Evolutionary conservation across 345 rosid genomes (phyloP).

Genomic region (Salix viminalis): DNA sequence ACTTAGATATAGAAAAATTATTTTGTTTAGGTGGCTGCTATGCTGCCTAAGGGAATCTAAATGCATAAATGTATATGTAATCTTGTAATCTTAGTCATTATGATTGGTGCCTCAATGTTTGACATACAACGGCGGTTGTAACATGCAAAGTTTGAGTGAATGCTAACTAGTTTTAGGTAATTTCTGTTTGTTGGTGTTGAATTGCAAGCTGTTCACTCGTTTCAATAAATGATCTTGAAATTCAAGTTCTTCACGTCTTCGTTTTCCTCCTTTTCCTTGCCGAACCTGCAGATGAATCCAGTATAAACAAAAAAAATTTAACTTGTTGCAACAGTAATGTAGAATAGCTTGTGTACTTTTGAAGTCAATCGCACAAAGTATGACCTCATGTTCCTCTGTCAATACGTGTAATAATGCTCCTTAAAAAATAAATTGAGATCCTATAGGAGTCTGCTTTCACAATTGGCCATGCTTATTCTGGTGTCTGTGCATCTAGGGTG

Average conservation of each 20-base stretch:
- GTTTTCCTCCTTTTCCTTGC: background rate
- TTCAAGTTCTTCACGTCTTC: background rate
- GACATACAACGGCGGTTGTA: background rate
- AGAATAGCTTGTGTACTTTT: background rate
- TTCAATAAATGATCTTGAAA: background rate
- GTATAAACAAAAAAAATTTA: background rate
- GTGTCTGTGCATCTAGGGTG: constrained; percentile 62
- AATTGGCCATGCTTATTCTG: constrained; percentile 67
- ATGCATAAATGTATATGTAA: constrained; percentile 15
- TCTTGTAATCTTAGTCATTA: background rate
- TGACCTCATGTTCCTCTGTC: background rate
- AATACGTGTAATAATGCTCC: background rate
- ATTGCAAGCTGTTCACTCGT: background rate
- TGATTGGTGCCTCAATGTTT: background rate
- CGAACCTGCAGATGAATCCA: background rate
- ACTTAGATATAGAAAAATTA: constrained; percentile 12
- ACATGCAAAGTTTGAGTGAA: background rate
- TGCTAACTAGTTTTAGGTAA: background rate
- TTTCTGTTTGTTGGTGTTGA: background rate
- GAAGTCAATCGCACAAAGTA: background rate
- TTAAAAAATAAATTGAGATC: constrained; percentile 51
- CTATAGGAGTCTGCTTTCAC: constrained; percentile 40
- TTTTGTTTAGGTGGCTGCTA: background rate
- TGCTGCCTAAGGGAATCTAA: constrained; percentile 7
- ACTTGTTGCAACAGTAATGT: background rate